phyloP scores from a whole-genome alignment of 1,284 basidiomycete genomes.

The Leccinum pachyderme region DNA sequence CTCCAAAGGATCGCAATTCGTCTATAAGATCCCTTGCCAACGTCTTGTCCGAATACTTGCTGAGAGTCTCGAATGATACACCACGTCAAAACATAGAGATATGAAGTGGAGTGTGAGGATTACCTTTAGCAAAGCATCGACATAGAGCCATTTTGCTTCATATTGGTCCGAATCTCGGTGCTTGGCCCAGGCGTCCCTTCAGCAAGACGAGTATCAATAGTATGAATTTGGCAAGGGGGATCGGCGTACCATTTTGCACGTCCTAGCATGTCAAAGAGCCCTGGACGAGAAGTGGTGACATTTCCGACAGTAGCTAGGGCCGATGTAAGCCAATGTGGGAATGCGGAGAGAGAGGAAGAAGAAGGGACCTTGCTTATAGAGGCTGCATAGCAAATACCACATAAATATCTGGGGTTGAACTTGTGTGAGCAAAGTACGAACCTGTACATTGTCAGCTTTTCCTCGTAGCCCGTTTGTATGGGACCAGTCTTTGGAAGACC shows the following conservation, averaged over 20 bases:
- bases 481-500: slow-evolving; percentile 90
- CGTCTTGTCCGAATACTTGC: slow-evolving; percentile 82
- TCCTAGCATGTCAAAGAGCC: slow-evolving; percentile 89
- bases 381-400: slow-evolving; percentile 40
- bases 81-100: background rate
- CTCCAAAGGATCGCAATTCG: slow-evolving; percentile 81
- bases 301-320: slow-evolving; percentile 82
- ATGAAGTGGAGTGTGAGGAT: slow-evolving; percentile 10
- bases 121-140: slow-evolving; percentile 85
- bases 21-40: slow-evolving; percentile 72
- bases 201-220: slow-evolving; percentile 15
- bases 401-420: slow-evolving; percentile 4
- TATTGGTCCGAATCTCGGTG: slow-evolving; percentile 76
- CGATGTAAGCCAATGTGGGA: slow-evolving; percentile 11
- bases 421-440: slow-evolving; percentile 33
- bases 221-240: slow-evolving; percentile 20
- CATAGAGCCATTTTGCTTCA: slow-evolving; percentile 90
- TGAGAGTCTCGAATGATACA: slow-evolving; percentile 58
- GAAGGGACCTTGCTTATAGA: slow-evolving; percentile 85
- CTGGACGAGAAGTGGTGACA: slow-evolving; percentile 77
- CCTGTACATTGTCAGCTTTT: slow-evolving; percentile 95
- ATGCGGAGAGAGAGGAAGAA: background rate
- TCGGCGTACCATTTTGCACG: slow-evolving; percentile 84
- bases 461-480: slow-evolving; percentile 95
- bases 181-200: slow-evolving; percentile 93